phyloP scores from a whole-genome alignment of 176 grass and related monocot species.

The Oryza australiensis region DNA sequence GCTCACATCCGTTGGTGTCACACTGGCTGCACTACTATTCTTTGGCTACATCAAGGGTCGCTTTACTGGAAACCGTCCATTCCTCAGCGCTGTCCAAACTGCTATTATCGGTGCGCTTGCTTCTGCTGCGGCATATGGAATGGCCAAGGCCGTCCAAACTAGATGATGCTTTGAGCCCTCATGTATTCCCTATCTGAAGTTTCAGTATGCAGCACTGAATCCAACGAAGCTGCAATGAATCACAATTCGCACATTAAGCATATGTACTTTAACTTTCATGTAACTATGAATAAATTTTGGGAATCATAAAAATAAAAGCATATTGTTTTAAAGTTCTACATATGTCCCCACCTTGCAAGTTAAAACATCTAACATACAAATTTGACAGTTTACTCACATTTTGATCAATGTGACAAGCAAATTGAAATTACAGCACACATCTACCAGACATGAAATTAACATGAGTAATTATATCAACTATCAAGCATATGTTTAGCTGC shows the following conservation, averaged over 20 bases:
- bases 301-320: neutral
- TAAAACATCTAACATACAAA: neutral
- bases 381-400: neutral
- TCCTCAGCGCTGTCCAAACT: slow-evolving; percentile 74
- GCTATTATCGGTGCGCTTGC: slow-evolving; percentile 77
- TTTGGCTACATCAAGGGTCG: slow-evolving; percentile 86
- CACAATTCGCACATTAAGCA: neutral
- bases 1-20: slow-evolving; percentile 71
- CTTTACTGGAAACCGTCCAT: slow-evolving; percentile 69
- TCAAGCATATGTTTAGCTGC: slow-evolving; percentile 12
- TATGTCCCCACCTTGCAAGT: neutral
- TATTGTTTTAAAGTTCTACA: neutral
- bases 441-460: neutral
- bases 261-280: neutral
- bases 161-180: slow-evolving; percentile 22
- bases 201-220: slow-evolving; percentile 35
- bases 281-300: neutral
- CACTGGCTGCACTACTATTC: slow-evolving; percentile 61
- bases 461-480: neutral
- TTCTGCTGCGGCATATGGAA: slow-evolving; percentile 74
- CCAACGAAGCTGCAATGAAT: neutral
- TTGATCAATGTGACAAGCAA: neutral
- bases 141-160: slow-evolving; percentile 76
- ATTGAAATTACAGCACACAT: neutral
- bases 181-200: neutral